Evolutionary conservation across 805 yeast species (phyloP), one percentile per base, ranked within the genome.

Genomic region (Ogataea glucozyma): DNA sequence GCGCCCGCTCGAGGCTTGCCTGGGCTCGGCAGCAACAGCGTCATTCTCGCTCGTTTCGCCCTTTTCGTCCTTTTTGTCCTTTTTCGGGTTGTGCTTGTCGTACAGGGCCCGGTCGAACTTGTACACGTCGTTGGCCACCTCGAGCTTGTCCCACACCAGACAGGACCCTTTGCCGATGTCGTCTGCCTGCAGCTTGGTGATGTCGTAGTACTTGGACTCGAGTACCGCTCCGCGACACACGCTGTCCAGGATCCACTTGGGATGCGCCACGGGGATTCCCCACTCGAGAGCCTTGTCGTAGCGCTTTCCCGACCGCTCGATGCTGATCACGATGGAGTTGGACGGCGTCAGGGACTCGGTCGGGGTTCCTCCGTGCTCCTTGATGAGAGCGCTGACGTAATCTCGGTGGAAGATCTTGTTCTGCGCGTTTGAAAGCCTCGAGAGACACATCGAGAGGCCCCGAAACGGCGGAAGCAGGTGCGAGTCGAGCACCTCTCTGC

Each of bases 271-370:
- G 1, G 79, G 78, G 4, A 72, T 71, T 9, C 64, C 62, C 81
- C 81, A 76, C 53, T 75, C 77, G 2, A 70, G 30, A 3, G 81
- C 81, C 53, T 75, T 76, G 12, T 64, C 64, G 52, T 69, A 80
- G 39, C 86, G 54, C 43, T 68, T 73, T 0, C 88, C 88, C 13
- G 62, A 55, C 19, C 60, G 61, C 36, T 72, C 78, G 21, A 78
- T 69, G n/a, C 80, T 71, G 4, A 81, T 67, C 1, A 81, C 62
- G 44, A 73, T 67, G 2, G 69, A 52, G 35, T 69, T 69, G 5
- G 68, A 61, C 7, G 65, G 62, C 2, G 79, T 73, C 26, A 81
- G 61, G 1, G 83, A 71, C 17, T 74, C 77, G 1, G 78, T 70
- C 2, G 73, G 71, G 14, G 58, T 61, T 3, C 84, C 87, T 3